Conservation (phyloP, 345 rosid species). For the Crucihimalaya himalaica region DNA sequence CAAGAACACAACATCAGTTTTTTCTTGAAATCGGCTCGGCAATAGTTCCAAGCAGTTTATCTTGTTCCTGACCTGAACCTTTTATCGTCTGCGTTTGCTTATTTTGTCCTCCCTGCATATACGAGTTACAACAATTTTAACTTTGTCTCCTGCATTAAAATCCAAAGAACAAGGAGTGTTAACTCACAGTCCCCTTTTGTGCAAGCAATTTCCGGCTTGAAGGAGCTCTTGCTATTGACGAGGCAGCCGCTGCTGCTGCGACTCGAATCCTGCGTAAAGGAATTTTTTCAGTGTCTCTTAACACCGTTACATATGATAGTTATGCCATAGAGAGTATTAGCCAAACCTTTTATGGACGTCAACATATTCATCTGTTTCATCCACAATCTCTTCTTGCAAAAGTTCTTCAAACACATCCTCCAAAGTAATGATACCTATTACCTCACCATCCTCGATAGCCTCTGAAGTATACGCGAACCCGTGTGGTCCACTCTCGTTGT, state of each 20-base stretch:
- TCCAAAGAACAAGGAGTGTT: not conserved
- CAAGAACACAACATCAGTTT: slow-evolving; percentile 22
- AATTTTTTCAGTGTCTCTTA: not conserved
- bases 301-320: not conserved
- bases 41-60: slow-evolving; percentile 31
- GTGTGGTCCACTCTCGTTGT: slow-evolving; percentile 44
- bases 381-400: slow-evolving; percentile 96
- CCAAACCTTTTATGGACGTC: slow-evolving; percentile 91
- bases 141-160: not conserved
- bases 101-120: slow-evolving; percentile 36
- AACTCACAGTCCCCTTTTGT: slow-evolving; percentile 40
- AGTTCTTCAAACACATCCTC: slow-evolving; percentile 99
- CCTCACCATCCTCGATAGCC: slow-evolving; percentile 92
- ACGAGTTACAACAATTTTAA: not conserved
- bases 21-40: slow-evolving; percentile 22
- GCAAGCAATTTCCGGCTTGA: slow-evolving; percentile 76
- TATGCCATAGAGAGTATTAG: not conserved
- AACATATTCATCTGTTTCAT: slow-evolving; percentile 97
- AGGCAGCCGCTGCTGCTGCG: slow-evolving; percentile 93
- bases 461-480: slow-evolving; percentile 51
- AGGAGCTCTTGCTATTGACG: slow-evolving; percentile 91
- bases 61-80: slow-evolving; percentile 29
- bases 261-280: slow-evolving; percentile 76
- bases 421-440: slow-evolving; percentile 90
- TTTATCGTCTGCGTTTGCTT: slow-evolving; percentile 32